Base-by-base conservation (phyloP, 176 grass and related monocot species). In the Miscanthus lutarioriparius region DNA sequence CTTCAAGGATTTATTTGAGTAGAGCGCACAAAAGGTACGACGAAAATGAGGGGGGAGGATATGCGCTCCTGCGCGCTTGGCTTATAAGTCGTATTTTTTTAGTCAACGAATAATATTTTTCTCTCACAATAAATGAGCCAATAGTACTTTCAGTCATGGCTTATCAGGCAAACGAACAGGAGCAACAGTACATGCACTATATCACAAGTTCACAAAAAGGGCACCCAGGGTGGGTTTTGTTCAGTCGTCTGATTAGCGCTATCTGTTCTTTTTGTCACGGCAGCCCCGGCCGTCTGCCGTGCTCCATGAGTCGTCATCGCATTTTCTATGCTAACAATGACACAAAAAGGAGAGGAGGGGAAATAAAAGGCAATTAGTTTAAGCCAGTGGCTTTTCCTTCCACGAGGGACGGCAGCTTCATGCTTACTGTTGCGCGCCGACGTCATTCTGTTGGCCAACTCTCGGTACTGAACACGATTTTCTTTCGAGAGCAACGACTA, bases 181-280 rank as follows among this genome's bases (percentile, higher is more conserved):
- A 69, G 4, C n/a, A n/a, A 5, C 69, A 10, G 19, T 80, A 6
- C 27, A 53, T 7, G 51, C 20, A 58, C 54, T 8, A 58, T 25
- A 61, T 61, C 22, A 25, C 56, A 23, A 61, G 56, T 61, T 61
- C 56, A 61, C n/a, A 22, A 62, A 49, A 56, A 53, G 73, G 27
- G 16, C 17, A 33, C 27, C 63, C 61, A 10, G 54, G 5, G 48
- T 10, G 36, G 16, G 41, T 33, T 40, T 56, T 58, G 66, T 28
- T 81, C 65, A 56, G 47, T 27, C 19, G 7, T 70, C 22, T 39
- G 45, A 56, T 54, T 25, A 22, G 12, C 10, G 47, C 64, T 12
- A 53, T 53, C 49, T 23, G 43, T 68, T 23, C 64, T 80, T 54
- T 80, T 81, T 81, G 44, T 70, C 79, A 69, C 30, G 26, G 10